phyloP scores from a whole-genome alignment of 129 eudicot genomes.

The Solidago caesia region DNA sequence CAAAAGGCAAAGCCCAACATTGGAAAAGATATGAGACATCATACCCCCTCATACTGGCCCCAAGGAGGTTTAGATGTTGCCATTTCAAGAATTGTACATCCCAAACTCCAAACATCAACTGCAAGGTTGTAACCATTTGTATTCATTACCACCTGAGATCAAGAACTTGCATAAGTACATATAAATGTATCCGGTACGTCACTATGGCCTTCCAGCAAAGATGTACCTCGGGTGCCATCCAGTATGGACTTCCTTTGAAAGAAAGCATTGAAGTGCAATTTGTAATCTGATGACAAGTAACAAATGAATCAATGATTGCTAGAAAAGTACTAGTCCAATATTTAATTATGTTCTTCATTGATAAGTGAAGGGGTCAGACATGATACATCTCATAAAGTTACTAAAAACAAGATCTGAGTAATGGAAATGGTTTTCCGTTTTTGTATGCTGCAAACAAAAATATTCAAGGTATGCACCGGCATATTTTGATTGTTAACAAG shows the following conservation, averaged over 20 bases:
- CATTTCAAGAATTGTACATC: conserved; percentile 97
- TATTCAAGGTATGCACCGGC: too few relatives aligned
- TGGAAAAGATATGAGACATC: conserved; percentile 9
- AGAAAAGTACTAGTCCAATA: background rate
- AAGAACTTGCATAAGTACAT: conserved; percentile 14
- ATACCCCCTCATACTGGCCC: conserved; percentile 97
- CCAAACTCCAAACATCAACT: conserved; percentile 98
- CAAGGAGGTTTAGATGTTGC: conserved; percentile 97
- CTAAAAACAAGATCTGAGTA: background rate
- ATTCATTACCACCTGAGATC: conserved; percentile 81
- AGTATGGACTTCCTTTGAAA: conserved; percentile 98
- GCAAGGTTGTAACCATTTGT: conserved; percentile 86
- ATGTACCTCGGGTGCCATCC: conserved; percentile 99
- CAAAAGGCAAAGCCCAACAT: background rate
- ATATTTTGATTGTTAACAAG: background rate
- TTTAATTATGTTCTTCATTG: conserved; percentile 1
- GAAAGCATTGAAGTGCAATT: conserved; percentile 79
- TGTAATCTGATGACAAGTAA: conserved; percentile 54
- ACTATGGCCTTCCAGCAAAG: too few relatives aligned
- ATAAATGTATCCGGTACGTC: background rate
- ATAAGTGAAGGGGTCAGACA: background rate
- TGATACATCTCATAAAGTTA: background rate
- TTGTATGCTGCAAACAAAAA: background rate
- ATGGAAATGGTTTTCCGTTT: background rate
- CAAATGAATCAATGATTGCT: conserved; percentile 22